Conservation (phyloP, 345 rosid genomes). For the Crucihimalaya himalaica region DNA sequence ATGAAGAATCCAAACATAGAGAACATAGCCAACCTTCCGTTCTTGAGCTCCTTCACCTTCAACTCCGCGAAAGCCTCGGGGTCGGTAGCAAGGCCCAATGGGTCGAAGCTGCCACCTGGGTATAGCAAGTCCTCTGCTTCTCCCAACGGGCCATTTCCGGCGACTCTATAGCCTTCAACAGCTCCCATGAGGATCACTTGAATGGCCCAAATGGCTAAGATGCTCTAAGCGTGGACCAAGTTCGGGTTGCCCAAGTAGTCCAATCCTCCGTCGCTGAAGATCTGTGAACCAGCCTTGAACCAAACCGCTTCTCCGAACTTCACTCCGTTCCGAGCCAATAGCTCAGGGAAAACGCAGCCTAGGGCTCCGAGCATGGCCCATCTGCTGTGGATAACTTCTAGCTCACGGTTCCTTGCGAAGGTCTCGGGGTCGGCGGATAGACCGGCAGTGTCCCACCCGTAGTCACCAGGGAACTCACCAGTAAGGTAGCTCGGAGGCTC, state of each 20-base stretch:
- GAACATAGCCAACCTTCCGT: slow-evolving; percentile 30
- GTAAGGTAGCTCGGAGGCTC: slow-evolving; percentile 69
- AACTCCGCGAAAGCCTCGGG: slow-evolving; percentile 72
- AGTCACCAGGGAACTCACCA: slow-evolving; percentile 55
- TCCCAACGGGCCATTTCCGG: slow-evolving; percentile 56
- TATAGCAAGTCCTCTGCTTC: slow-evolving; percentile 62
- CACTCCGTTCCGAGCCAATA: slow-evolving; percentile 26
- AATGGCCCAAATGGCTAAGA: slow-evolving; percentile 67
- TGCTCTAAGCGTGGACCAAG: slow-evolving; percentile 69
- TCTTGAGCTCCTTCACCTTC: slow-evolving; percentile 75
- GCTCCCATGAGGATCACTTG: slow-evolving; percentile 68
- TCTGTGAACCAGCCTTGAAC: slow-evolving; percentile 47
- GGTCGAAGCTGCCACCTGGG: slow-evolving; percentile 74
- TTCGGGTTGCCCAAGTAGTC: slow-evolving; percentile 76
- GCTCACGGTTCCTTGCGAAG: slow-evolving; percentile 74
- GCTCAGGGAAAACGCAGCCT: slow-evolving; percentile 73
- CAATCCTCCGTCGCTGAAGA: slow-evolving; percentile 71
- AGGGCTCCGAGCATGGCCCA: slow-evolving; percentile 80
- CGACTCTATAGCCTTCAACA: slow-evolving; percentile 63
- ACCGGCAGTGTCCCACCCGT: slow-evolving; percentile 49
- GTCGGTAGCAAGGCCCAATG: slow-evolving; percentile 67
- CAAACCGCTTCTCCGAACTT: slow-evolving; percentile 28
- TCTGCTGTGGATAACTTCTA: slow-evolving; percentile 66
- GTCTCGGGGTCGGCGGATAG: slow-evolving; percentile 75
- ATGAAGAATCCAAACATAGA: slow-evolving; percentile 56